A percentile compares a stretch with the other conserved stretches of the same genome.
These are phyloP conservation scores for Backusella luteola DNA, from an alignment of 192 early-diverging fungal genomes.

Conservation along the genomic window DNA sequence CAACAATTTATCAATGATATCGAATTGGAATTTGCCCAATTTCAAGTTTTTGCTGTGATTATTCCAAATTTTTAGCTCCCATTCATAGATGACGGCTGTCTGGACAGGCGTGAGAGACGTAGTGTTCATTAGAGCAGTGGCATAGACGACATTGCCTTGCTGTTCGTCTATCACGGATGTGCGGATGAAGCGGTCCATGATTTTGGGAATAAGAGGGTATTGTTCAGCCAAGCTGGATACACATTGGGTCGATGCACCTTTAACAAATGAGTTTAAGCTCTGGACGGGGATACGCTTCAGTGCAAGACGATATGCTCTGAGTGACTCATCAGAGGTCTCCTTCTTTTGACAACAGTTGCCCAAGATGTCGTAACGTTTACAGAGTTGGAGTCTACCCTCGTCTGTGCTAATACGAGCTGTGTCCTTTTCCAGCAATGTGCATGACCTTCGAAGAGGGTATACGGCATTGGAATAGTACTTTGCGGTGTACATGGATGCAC, in stretches of 20 bases:
- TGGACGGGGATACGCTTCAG: slow-evolving; percentile 15
- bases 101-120: slow-evolving; percentile 1
- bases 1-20: slow-evolving; percentile 34
- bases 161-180: slow-evolving; percentile 16
- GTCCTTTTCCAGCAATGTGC: slow-evolving; percentile 33
- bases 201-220: slow-evolving; percentile 23
- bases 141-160: slow-evolving; percentile 2
- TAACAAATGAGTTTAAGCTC: slow-evolving; percentile 20
- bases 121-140: slow-evolving; percentile 10
- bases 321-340: slow-evolving; percentile 32
- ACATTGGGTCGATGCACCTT: neutral
- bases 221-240: slow-evolving; percentile 7
- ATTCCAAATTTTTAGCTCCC: slow-evolving; percentile 24
- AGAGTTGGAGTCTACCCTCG: slow-evolving; percentile 30
- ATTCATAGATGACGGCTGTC: slow-evolving; percentile 25
- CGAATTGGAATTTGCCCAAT: slow-evolving; percentile 16
- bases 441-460: slow-evolving; percentile 39
- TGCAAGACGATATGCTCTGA: slow-evolving; percentile 19
- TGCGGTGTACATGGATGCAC: slow-evolving; percentile 37
- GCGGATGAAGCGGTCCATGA: slow-evolving; percentile 30
- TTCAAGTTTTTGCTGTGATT: slow-evolving; percentile 7
- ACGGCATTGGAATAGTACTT: slow-evolving; percentile 32
- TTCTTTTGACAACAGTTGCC: slow-evolving; percentile 37
- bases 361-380: slow-evolving; percentile 47
- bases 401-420: slow-evolving; percentile 12